phyloP scores from a whole-genome alignment of 2,329 filamentous ascomycete species.

The Ceratocystis papillata region DNA sequence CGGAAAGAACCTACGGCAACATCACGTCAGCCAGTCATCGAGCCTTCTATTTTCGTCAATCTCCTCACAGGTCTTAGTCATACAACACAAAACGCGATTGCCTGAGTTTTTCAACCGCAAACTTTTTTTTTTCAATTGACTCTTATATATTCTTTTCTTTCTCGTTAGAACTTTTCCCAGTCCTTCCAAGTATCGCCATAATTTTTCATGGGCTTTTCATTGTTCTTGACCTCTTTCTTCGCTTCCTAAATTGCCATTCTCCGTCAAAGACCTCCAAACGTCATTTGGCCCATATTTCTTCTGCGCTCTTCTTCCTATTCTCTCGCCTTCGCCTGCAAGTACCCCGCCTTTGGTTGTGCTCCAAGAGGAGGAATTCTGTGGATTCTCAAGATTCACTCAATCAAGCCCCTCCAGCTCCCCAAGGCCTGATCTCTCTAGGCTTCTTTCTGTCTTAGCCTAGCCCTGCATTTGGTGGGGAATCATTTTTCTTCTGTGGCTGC shows the following conservation, averaged over 20 bases:
- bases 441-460: not conserved
- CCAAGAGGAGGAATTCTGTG: too few relatives aligned
- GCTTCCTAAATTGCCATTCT: not conserved
- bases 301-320: not conserved
- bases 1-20: not conserved
- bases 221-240: too few relatives aligned
- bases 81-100: not conserved
- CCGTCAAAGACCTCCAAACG: not conserved
- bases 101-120: not conserved
- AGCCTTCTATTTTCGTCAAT: not conserved
- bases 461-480: not conserved
- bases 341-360: slow-evolving; percentile 7
- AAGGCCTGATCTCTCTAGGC: not conserved
- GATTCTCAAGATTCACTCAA: not conserved
- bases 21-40: not conserved
- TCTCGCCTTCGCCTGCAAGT: not conserved
- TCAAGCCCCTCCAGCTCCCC: not conserved
- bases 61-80: not conserved
- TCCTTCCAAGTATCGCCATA: too few relatives aligned
- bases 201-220: too few relatives aligned
- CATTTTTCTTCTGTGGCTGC: too few relatives aligned
- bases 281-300: not conserved
- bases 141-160: not conserved
- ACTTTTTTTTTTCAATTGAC: not conserved
- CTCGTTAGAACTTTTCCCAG: not conserved